These are phyloP conservation scores for Canna indica DNA, from an alignment of 176 grass and related monocot species.

Conservation along the genomic window DNA sequence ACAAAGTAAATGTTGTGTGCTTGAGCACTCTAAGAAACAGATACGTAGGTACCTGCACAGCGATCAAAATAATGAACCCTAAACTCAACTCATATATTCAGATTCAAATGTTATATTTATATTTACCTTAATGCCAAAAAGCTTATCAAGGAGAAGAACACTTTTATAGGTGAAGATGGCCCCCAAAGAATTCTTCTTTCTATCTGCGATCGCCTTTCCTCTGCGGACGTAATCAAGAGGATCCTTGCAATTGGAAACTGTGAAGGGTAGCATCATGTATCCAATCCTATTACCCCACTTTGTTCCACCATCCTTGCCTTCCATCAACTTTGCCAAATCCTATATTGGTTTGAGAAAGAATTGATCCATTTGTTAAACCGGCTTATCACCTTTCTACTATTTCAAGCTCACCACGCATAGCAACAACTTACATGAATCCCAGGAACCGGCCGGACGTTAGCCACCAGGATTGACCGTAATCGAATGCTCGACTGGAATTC, in stretches of 20 bases:
- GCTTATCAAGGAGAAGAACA: constrained; percentile 55
- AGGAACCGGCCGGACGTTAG: background rate
- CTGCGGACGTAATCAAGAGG: constrained; percentile 75
- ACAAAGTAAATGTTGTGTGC: constrained; percentile 7
- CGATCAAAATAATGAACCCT: background rate
- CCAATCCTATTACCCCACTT: constrained; percentile 71
- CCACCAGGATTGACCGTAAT: background rate
- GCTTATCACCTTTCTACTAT: background rate
- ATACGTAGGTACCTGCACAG: background rate
- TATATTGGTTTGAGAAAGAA: too few relatives aligned
- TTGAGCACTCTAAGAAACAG: constrained; percentile 6
- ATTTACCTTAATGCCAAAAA: constrained; percentile 71
- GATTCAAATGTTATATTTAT: too few relatives aligned
- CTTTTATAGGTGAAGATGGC: constrained; percentile 60
- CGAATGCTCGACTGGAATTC: too few relatives aligned
- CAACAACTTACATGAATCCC: background rate
- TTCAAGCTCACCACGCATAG: too few relatives aligned
- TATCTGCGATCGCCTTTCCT: constrained; percentile 41
- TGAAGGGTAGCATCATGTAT: constrained; percentile 49
- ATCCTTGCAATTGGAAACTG: constrained; percentile 40
- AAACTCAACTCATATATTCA: background rate
- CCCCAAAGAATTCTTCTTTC: constrained; percentile 74
- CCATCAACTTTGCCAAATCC: constrained; percentile 64
- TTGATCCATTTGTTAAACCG: background rate
- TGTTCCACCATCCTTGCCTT: constrained; percentile 11